Evolutionary conservation across 495 filamentous ascomycete genomes (phyloP).

Genomic region (Xylaria longipes): DNA sequence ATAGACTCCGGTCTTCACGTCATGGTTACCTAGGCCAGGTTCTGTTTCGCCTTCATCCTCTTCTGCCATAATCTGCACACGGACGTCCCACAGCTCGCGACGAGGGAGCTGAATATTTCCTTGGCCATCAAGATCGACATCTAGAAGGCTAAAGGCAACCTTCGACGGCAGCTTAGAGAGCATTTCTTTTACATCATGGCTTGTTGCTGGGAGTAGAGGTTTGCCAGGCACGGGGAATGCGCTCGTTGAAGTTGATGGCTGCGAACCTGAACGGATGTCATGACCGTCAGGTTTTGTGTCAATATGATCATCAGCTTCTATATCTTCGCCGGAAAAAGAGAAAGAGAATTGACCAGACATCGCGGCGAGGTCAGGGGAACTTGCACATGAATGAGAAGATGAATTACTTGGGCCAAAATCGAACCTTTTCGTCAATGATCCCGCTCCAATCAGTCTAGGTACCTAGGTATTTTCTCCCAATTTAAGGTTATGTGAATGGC

Average conservation of each 20-base stretch:
- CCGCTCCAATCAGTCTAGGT: not conserved
- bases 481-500: not conserved
- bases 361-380: not conserved
- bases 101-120: constrained; percentile 68
- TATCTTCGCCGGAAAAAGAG: constrained; percentile 83
- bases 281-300: constrained; percentile 46
- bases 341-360: constrained; percentile 69
- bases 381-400: not conserved
- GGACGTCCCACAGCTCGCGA: constrained; percentile 91
- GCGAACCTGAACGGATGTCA: constrained; percentile 31
- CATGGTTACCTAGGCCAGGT: constrained; percentile 74
- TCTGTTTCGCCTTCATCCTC: constrained; percentile 43
- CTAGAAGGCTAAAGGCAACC: constrained; percentile 72
- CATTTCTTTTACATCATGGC: constrained; percentile 57
- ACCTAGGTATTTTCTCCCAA: no score
- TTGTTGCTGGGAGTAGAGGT: constrained; percentile 53
- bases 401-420: not conserved
- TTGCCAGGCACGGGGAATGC: constrained; percentile 58
- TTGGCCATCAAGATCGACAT: constrained; percentile 59
- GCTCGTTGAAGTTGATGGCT: constrained; percentile 42
- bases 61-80: constrained; percentile 92
- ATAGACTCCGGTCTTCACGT: constrained; percentile 89
- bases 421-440: not conserved
- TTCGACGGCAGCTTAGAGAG: constrained; percentile 75
- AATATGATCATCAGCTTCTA: constrained; percentile 62